phyloP scores from a whole-genome alignment of 768 basidiomycete genomes.

The Rhizopogon salebrosus region DNA sequence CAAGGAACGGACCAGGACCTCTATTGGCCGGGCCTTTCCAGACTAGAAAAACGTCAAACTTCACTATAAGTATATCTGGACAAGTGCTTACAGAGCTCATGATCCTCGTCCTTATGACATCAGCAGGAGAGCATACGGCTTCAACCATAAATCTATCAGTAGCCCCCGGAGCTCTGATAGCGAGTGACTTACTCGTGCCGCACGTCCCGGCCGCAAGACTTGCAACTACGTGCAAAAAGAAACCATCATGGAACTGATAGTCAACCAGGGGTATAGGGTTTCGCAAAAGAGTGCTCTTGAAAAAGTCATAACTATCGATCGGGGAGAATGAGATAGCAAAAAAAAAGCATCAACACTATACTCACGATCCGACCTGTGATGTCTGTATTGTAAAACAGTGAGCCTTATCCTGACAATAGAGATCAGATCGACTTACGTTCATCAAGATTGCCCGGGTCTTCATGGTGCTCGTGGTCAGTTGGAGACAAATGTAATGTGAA shows the following conservation, averaged over 20 bases:
- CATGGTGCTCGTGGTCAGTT: constrained; percentile 3
- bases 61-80: not conserved
- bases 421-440: constrained; percentile 47
- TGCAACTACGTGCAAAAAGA: constrained; percentile 61
- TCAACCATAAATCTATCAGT: not conserved
- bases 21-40: constrained; percentile 39
- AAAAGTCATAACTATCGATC: constrained; percentile 62
- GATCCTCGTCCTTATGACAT: constrained; percentile 70
- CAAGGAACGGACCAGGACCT: constrained; percentile 54
- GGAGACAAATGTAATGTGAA: not conserved
- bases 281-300: constrained; percentile 56
- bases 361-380: constrained; percentile 83
- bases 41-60: constrained; percentile 35
- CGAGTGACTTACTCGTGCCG: constrained; percentile 58
- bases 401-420: not conserved
- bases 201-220: constrained; percentile 70
- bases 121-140: constrained; percentile 79
- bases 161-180: not conserved
- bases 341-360: constrained; percentile 12
- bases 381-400: constrained; percentile 33
- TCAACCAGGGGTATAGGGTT: constrained; percentile 49
- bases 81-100: constrained; percentile 62
- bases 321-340: not conserved
- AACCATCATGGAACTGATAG: constrained; percentile 59
- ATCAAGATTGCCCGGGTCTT: constrained; percentile 64